Evolutionary conservation across 768 basidiomycete genomes (phyloP), one percentile per base, ranked within the genome.

Genomic region (Tylopilus balloui): DNA sequence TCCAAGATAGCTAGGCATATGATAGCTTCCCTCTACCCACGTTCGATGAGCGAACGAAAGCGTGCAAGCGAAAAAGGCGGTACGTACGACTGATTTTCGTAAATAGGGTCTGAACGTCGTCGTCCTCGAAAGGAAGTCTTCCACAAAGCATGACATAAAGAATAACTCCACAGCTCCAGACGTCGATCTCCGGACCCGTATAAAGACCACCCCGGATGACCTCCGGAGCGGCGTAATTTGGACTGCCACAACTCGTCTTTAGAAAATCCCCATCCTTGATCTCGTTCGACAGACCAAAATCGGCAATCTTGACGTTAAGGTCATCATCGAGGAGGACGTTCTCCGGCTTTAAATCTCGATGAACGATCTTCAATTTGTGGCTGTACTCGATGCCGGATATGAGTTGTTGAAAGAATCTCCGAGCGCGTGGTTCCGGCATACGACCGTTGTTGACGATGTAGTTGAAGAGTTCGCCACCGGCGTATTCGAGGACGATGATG

Each of bases 131-230:
- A 1, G 96, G 96, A 25, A 99, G 78, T 40, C 88, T 75, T 5
- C 95, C 96, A 62, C 90, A 94, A 5, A 99, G 78, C 86, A 99
- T 93, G 49, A 98, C 96, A 70, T 94, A 97, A 44, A 99, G 79
- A 57, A 99, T 98, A n/a, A 99, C 95, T 0, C 96, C 96, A 47
- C 90, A 90, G 58, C 90, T 92, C 96, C 96, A 99, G 11, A 98
- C 92, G 56, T 99, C 96, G 61, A 98, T 96, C 70, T 98, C 96
- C 0, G 95, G 94, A 1, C 96, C 96, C 0, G 92, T 92, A 64
- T 99, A 99, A 8, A 94, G 78, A 24, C 90, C 89, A 6, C 96
- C 96, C 15, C 86, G 81, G 55, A 99, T 96, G 60, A 99, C 95
- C 64, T 99, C 96, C 2, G 96, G 96, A 0, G 96, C 95, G 47